These are phyloP conservation scores for Plectranthus barbatus DNA, from an alignment of 257 asterid species.

Conservation along the genomic window DNA sequence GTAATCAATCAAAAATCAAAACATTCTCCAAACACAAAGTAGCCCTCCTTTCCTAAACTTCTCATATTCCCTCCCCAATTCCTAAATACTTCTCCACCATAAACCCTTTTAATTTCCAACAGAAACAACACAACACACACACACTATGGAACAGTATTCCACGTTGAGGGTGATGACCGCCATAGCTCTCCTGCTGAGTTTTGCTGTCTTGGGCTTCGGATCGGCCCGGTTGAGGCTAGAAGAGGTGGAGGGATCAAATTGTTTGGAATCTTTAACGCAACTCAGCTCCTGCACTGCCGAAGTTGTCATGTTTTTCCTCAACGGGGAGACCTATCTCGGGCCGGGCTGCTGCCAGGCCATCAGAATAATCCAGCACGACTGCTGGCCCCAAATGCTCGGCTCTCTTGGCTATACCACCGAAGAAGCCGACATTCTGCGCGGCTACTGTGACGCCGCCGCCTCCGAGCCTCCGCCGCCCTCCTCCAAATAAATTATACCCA, in stretches of 20 bases:
- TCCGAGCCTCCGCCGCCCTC: constrained; percentile 19
- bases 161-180: constrained; percentile 21
- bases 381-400: constrained; percentile 64
- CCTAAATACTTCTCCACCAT: no score
- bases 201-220: not conserved
- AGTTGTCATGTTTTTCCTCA: constrained; percentile 53
- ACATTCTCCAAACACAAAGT: no score
- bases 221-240: constrained; percentile 17
- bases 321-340: constrained; percentile 65
- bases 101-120: no score
- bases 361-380: constrained; percentile 40
- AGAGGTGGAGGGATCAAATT: constrained; percentile 26
- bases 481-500: no score
- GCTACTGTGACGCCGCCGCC: constrained; percentile 52
- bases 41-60: no score
- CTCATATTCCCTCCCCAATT: no score
- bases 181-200: constrained; percentile 15
- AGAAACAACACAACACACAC: no score
- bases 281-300: constrained; percentile 60
- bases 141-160: constrained; percentile 21
- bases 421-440: constrained; percentile 47
- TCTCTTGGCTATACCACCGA: constrained; percentile 50
- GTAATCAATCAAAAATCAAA: no score
- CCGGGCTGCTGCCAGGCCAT: constrained; percentile 59
- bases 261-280: constrained; percentile 51